Base-by-base conservation (phyloP, 352 stramenopile genomes). In the Phytophthora palmivora region DNA sequence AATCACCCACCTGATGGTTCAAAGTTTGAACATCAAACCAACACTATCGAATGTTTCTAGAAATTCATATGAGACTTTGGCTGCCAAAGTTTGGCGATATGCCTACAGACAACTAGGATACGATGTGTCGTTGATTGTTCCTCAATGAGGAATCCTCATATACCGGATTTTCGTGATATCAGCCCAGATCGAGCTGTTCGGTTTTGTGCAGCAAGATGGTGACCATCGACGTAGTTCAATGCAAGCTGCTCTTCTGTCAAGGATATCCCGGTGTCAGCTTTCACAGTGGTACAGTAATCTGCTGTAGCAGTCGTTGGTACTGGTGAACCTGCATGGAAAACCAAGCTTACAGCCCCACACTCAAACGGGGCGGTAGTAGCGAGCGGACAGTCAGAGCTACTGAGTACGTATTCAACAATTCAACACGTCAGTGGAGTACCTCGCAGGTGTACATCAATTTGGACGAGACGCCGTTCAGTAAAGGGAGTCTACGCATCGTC, bases 401-500 rank as follows among this genome's bases (percentile, higher is more conserved):
- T n/a, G 89, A 91, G 62, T 84, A 94, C 55, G 82, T 91, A 2
- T 94, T 94, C 51, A 76, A 93, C 59, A 92, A 93, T 41, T 75
- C 74, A 2, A 88, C 75, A 1, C n/a, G n/a, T n/a, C n/a, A n/a
- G n/a, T n/a, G n/a, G n/a, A n/a, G n/a, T n/a, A n/a, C n/a, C n/a
- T n/a, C 78, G 86, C 71, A 91, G 21, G 84, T 96, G 36, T 86
- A 73, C 33, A 76, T 95, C 11, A 74, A 82, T 37, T 65, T 94
- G 28, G 88, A 96, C 52, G 86, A 94, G 59, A 89, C 80, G 1
- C 85, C 84, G 9, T 94, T 93, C 66, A 89, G 76, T 51, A 93
- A 94, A 52, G 87, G 84, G 38, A 92, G 83, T 60, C 65, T 93
- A 6, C 84, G 87, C 11, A 76, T 93, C 30, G 84, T 94, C 39